Percentiles rank a stretch among this genome's conserved stretches.
Evolutionary conservation across 306 rosid species (phyloP).

Genomic region (Cucurbita argyrosperma): DNA sequence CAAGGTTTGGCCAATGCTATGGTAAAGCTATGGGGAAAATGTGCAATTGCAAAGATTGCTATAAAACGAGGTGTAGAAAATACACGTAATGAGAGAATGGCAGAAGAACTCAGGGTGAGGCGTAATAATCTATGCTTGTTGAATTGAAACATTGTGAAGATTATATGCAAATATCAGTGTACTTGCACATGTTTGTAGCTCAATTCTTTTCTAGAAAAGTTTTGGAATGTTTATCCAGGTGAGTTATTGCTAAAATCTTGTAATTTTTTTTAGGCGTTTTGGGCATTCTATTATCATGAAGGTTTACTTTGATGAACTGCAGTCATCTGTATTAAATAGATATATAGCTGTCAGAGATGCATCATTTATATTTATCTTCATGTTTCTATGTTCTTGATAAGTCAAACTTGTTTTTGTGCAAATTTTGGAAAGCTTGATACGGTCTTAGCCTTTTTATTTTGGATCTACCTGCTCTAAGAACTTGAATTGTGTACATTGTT

Average conservation of each 20-base stretch:
- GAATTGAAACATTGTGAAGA: constrained; percentile 3
- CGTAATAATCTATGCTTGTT: constrained; percentile 7
- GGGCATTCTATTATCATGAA: background rate
- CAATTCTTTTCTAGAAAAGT: background rate
- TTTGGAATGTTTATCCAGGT: background rate
- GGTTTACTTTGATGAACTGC: background rate
- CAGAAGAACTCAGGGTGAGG: constrained; percentile 78
- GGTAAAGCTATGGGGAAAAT: constrained; percentile 76
- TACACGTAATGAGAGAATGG: constrained; percentile 79
- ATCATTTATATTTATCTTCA: background rate
- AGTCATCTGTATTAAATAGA: background rate
- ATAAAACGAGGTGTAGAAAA: constrained; percentile 86
- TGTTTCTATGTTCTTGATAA: background rate
- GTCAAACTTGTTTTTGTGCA: background rate
- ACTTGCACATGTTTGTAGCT: background rate
- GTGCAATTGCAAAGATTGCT: constrained; percentile 81
- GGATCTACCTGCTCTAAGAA: background rate
- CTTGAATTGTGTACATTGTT: background rate
- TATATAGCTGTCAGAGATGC: background rate
- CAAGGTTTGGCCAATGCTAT: constrained; percentile 87
- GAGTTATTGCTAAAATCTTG: background rate
- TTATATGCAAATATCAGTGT: background rate
- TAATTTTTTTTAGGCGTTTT: background rate
- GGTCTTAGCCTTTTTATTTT: background rate
- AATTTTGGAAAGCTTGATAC: background rate